Evolutionary conservation across 2,329 filamentous ascomycete genomes (phyloP), one percentile per base, ranked within the genome.

Genomic region (Rhynchosporium agropyri): DNA sequence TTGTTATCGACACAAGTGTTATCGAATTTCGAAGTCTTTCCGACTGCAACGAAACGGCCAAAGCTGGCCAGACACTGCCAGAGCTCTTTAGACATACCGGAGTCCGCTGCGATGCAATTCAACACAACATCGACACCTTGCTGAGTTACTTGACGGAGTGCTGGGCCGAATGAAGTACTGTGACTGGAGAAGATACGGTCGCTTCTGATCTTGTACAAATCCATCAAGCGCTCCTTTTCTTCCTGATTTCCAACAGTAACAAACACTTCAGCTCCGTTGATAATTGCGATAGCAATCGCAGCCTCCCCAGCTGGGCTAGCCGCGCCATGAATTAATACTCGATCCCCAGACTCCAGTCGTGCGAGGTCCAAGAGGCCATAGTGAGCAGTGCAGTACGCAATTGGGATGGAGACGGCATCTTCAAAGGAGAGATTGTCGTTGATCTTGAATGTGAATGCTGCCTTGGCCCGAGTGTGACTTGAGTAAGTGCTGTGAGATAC

Each of bases 31-130:
- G 51, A 61, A 50, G 50, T 49, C 42, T 55, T 55, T 2, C 28
- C 36, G 9, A 79, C 68, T 51, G 79, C 77, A 0, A 80, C 56
- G 43, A 80, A 78, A 0, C 74, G 68, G 1, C 78, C 78, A 61
- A 77, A 77, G 0, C 61, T 65, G 3, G 74, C 72, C 0, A 79
- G 51, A 58, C 73, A 77, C 3, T 70, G 57, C 75, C 74, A 78
- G 1, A 73, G 65, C 3, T 70, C 65, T 28, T 68, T 67, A 7
- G 73, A 61, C 0, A 63, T 64, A 4, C 74, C 70, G 5, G 66
- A 65, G 26, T 70, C 56, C 10, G 70, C 58, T 1, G 68, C 61
- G 46, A 42, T 70, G 49, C 38, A 72, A 56, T 73, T 74, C 5
- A 76, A 49, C 0, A 74, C 68, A n/a, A 74, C 63, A 61, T 75